These are phyloP conservation scores for Helicocarpus griseus DNA, from an alignment of 2,329 filamentous ascomycete species.

Conservation along the genomic window DNA sequence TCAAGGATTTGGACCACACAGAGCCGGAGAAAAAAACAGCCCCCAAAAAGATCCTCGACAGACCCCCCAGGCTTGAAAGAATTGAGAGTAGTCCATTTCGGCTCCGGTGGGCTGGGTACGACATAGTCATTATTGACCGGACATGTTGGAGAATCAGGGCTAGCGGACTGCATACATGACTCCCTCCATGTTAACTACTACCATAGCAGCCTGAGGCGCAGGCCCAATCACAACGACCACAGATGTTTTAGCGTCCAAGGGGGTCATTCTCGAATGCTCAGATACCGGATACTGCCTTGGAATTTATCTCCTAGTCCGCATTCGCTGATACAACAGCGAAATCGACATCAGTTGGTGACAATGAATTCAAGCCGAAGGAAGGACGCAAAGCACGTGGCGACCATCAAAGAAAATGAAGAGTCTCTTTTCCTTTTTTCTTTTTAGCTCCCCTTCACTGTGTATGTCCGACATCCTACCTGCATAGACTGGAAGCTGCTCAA, in stretches of 20 bases:
- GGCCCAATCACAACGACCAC: neutral
- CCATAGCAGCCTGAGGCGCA: neutral
- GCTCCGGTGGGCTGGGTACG: neutral
- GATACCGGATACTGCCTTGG: neutral
- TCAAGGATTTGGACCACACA: neutral
- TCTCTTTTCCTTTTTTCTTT: neutral
- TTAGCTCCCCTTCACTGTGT: neutral
- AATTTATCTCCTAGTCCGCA: neutral
- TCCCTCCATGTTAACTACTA: neutral
- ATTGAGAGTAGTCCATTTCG: neutral
- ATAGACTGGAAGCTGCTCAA: conserved; percentile 1
- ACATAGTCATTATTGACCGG: neutral
- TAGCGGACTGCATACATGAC: neutral
- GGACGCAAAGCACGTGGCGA: conserved; percentile 1
- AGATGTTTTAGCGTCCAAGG: conserved; percentile 1
- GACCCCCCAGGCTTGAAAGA: neutral
- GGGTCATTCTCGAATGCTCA: neutral
- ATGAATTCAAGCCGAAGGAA: neutral
- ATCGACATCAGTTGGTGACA: conserved; percentile 1
- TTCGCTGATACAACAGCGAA: neutral
- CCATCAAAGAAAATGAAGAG: conserved; percentile 2
- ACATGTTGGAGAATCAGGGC: neutral
- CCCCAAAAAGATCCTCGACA: conserved; percentile 1
- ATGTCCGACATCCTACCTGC: neutral
- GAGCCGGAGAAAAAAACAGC: neutral